A percentile compares a stretch with the other conserved stretches of the same genome.
These are phyloP conservation scores for Lanzia echinophila DNA, from an alignment of 2,329 filamentous ascomycete species.

Conservation along the genomic window DNA sequence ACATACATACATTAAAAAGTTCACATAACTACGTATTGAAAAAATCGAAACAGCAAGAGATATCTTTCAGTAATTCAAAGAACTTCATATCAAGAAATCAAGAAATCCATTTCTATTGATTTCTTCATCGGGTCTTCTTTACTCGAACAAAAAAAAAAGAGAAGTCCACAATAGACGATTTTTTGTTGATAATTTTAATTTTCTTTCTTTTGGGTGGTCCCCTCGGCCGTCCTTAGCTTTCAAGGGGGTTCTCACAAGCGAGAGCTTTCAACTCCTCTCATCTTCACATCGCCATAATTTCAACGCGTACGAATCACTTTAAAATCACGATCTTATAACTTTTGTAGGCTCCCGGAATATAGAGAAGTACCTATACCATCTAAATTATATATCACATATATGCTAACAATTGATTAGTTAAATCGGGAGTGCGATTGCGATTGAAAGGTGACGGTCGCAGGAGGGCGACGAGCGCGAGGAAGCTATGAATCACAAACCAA, in stretches of 20 bases:
- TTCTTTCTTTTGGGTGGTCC: slow-evolving; percentile 2
- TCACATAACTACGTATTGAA: background rate
- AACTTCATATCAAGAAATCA: background rate
- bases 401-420: slow-evolving; percentile 23
- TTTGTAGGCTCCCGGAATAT: slow-evolving; percentile 16
- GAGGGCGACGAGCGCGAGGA: slow-evolving; percentile 12
- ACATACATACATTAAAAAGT: background rate
- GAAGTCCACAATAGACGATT: background rate
- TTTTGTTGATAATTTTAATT: background rate
- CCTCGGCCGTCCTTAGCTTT: background rate
- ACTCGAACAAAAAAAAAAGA: background rate
- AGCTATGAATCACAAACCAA: slow-evolving; percentile 13
- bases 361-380: slow-evolving; percentile 20
- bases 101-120: background rate
- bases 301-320: slow-evolving; percentile 16
- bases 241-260: slow-evolving; percentile 13
- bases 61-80: no score
- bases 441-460: slow-evolving; percentile 17
- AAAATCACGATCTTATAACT: slow-evolving; percentile 14
- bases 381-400: slow-evolving; percentile 2
- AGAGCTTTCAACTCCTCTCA: slow-evolving; percentile 13
- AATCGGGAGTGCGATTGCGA: slow-evolving; percentile 18
- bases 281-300: slow-evolving; percentile 9
- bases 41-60: background rate
- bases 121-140: background rate